These are phyloP conservation scores for Gaeumannomyces sp. DNA, from an alignment of 2,329 filamentous ascomycete genomes.

Conservation along the genomic window DNA sequence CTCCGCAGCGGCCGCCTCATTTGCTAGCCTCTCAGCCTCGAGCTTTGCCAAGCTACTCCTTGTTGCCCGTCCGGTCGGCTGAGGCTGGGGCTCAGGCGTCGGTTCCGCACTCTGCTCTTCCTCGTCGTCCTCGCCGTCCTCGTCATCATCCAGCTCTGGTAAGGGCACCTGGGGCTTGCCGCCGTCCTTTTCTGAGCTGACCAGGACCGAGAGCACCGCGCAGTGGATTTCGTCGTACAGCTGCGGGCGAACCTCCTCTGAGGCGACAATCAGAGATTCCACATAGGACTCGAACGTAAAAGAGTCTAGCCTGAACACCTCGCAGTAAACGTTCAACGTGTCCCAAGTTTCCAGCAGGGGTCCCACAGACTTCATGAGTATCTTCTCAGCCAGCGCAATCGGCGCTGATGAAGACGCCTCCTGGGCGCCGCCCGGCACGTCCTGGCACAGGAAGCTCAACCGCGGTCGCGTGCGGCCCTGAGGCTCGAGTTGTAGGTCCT, in stretches of 20 bases:
- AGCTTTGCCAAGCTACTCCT: conserved; percentile 79
- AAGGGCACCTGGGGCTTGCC: conserved; percentile 75
- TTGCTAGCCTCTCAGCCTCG: conserved; percentile 63
- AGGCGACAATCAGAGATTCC: conserved; percentile 75
- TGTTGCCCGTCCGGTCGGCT: conserved; percentile 65
- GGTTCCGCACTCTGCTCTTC: conserved; percentile 47
- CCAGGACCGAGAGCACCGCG: conserved; percentile 78
- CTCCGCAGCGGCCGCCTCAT: conserved; percentile 50
- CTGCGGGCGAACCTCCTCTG: conserved; percentile 69
- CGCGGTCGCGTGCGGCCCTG: conserved; percentile 63
- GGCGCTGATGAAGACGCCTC: conserved; percentile 29
- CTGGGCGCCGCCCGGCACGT: conserved; percentile 48
- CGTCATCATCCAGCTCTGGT: conserved; percentile 66
- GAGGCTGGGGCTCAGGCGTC: conserved; percentile 64
- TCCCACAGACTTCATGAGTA: conserved; percentile 81
- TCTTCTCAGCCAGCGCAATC: conserved; percentile 41
- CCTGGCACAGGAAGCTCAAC: conserved; percentile 69
- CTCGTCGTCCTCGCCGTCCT: conserved; percentile 55
- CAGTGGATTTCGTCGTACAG: conserved; percentile 89
- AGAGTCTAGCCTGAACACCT: conserved; percentile 88
- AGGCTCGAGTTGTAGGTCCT: conserved; percentile 78
- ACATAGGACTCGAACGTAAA: conserved; percentile 97
- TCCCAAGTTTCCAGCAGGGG: conserved; percentile 88
- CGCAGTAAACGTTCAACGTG: conserved; percentile 95
- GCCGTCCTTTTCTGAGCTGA: conserved; percentile 66